These are phyloP conservation scores for Lactarius vividus DNA, from an alignment of 768 basidiomycete genomes.

Conservation along the genomic window DNA sequence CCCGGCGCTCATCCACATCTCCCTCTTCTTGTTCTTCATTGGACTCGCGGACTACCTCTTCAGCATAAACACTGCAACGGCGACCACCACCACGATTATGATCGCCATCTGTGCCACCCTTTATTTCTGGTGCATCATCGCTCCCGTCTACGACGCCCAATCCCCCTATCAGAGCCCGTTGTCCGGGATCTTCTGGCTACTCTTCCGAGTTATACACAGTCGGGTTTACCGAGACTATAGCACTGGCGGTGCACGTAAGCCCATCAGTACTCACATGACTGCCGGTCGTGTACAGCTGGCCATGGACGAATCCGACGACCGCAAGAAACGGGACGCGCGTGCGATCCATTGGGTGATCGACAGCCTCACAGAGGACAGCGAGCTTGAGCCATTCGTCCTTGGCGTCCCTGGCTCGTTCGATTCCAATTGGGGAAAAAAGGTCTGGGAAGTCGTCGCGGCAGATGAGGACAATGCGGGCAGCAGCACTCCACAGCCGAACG, in stretches of 20 bases:
- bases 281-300: constrained; percentile 6
- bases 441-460: neutral
- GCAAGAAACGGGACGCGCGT: constrained; percentile 1
- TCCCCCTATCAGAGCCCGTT: constrained; percentile 17
- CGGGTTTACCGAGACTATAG: constrained; percentile 9
- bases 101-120: constrained; percentile 5
- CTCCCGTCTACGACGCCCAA: constrained; percentile 10
- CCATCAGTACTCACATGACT: constrained; percentile 6
- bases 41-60: constrained; percentile 46
- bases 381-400: constrained; percentile 6
- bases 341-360: no score
- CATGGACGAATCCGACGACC: constrained; percentile 8
- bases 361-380: constrained; percentile 3
- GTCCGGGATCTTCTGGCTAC: constrained; percentile 16
- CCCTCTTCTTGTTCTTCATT: constrained; percentile 41
- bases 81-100: constrained; percentile 2
- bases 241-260: constrained; percentile 2
- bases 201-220: constrained; percentile 10
- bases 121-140: constrained; percentile 22
- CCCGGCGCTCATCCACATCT: constrained; percentile 42
- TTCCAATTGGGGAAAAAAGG: constrained; percentile 3
- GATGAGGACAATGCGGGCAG: no score
- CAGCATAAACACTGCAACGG: constrained; percentile 28
- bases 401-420: constrained; percentile 10
- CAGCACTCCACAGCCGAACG: no score